A percentile compares a stretch with the other conserved stretches of the same genome.
Evolutionary conservation across 768 basidiomycete genomes (phyloP).

Genomic region (Podaxis rugospora): DNA sequence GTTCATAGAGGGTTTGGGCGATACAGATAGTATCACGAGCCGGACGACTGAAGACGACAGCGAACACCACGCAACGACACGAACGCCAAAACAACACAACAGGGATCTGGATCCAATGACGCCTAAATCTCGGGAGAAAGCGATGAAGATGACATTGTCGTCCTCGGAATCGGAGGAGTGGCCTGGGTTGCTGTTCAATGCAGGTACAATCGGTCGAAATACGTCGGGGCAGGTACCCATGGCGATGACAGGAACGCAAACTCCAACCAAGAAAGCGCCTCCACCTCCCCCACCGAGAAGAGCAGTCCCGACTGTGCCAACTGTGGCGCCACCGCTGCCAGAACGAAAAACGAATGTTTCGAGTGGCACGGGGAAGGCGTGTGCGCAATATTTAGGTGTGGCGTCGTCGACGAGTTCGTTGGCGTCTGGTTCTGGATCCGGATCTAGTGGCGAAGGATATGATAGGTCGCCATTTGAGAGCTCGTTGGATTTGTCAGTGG

Average conservation of each 20-base stretch:
- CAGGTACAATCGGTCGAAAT: neutral
- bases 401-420: slow-evolving; percentile 3
- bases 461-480: slow-evolving; percentile 67
- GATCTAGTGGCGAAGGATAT: slow-evolving; percentile 21
- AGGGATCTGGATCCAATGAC: neutral
- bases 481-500: slow-evolving; percentile 38
- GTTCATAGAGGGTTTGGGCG: slow-evolving; percentile 40
- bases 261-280: slow-evolving; percentile 42
- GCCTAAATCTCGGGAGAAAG: neutral
- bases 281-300: slow-evolving; percentile 64
- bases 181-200: neutral
- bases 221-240: neutral
- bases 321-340: slow-evolving; percentile 44
- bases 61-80: slow-evolving; percentile 20
- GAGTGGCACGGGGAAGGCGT: neutral
- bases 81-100: slow-evolving; percentile 1
- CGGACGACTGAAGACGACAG: slow-evolving; percentile 43
- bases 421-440: slow-evolving; percentile 14
- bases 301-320: slow-evolving; percentile 21
- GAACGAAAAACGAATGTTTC: slow-evolving; percentile 26
- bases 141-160: neutral
- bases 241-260: neutral
- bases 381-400: neutral
- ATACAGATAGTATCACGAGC: slow-evolving; percentile 21
- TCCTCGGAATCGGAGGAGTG: neutral